Percentiles rank a stretch among this genome's conserved stretches.
phyloP scores from a whole-genome alignment of 2,329 filamentous ascomycete species.

The Exophiala oligosperma region DNA sequence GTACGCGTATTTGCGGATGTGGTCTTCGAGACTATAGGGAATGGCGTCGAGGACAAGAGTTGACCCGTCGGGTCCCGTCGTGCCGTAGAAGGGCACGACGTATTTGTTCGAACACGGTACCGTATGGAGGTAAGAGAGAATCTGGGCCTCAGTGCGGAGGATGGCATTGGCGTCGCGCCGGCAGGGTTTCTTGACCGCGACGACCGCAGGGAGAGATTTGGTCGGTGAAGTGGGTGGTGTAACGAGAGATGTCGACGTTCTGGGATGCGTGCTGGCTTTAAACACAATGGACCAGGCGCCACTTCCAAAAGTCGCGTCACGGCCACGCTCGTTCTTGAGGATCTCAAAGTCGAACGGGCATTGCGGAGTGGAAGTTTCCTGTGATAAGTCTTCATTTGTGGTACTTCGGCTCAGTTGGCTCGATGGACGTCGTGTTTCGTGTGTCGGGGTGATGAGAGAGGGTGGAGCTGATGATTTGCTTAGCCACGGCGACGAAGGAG shows the following conservation, averaged over 20 bases:
- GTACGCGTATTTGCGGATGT: constrained; percentile 39
- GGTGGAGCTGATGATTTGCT: constrained; percentile 13
- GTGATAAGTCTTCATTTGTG: too few species aligned
- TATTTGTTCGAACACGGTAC: constrained; percentile 36
- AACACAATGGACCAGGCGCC: constrained; percentile 52
- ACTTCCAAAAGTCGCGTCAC: constrained; percentile 41
- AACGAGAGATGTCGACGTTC: not conserved
- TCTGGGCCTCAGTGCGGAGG: constrained; percentile 43
- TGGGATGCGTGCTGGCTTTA: constrained; percentile 33
- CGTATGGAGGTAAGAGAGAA: constrained; percentile 41
- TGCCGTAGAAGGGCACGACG: constrained; percentile 48
- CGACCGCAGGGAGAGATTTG: constrained; percentile 27
- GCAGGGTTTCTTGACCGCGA: constrained; percentile 47
- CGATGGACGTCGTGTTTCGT: not conserved
- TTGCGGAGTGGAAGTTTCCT: constrained; percentile 4
- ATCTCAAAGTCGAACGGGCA: constrained; percentile 28
- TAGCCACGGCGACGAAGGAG: constrained; percentile 23
- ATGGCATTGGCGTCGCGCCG: constrained; percentile 43
- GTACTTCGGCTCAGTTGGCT: not conserved
- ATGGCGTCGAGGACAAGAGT: constrained; percentile 48
- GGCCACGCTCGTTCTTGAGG: constrained; percentile 27
- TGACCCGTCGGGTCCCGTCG: constrained; percentile 34
- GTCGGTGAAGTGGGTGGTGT: constrained; percentile 37
- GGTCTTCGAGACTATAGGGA: constrained; percentile 43
- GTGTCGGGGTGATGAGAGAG: constrained; percentile 4